A percentile compares a stretch with the other conserved stretches of the same genome.
Conservation (phyloP, 345 rosid species). For the Melaleuca alternifolia region DNA sequence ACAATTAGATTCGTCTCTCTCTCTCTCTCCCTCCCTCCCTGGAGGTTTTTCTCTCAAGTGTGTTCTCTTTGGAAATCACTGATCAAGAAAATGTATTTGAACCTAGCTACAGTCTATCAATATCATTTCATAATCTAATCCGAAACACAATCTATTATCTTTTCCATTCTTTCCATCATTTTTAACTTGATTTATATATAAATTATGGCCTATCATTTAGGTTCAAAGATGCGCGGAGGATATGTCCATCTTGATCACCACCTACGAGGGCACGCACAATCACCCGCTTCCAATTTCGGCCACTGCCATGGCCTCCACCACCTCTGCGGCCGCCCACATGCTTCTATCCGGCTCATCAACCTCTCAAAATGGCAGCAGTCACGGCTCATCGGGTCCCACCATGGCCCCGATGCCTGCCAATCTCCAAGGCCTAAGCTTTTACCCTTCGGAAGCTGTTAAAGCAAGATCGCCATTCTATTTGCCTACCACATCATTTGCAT, state of each 20-base stretch:
- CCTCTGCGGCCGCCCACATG: conserved; percentile 91
- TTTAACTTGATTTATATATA: background rate
- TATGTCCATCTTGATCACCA: conserved; percentile 73
- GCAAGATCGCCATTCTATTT: conserved; percentile 24
- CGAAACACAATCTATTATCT: background rate
- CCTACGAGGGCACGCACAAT: conserved; percentile 94
- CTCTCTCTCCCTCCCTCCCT: background rate
- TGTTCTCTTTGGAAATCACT: background rate
- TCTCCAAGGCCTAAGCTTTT: conserved; percentile 43
- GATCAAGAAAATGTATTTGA: background rate
- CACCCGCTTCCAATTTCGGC: conserved; percentile 86
- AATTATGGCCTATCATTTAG: conserved; percentile 13
- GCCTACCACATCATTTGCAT: conserved; percentile 35
- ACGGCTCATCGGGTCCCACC: background rate
- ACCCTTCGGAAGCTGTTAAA: conserved; percentile 31
- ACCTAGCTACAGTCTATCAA: background rate
- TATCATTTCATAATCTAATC: background rate
- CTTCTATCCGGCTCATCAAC: conserved; percentile 50
- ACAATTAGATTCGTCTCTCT: background rate
- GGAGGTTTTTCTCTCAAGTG: background rate
- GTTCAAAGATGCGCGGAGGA: conserved; percentile 88
- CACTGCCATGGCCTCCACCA: conserved; percentile 94
- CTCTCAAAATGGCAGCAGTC: background rate
- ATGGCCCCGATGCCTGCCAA: conserved; percentile 8
- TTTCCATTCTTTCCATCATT: background rate